Evolutionary conservation across 352 stramenopile species (phyloP).

Genomic region (Pythium dissimile): DNA sequence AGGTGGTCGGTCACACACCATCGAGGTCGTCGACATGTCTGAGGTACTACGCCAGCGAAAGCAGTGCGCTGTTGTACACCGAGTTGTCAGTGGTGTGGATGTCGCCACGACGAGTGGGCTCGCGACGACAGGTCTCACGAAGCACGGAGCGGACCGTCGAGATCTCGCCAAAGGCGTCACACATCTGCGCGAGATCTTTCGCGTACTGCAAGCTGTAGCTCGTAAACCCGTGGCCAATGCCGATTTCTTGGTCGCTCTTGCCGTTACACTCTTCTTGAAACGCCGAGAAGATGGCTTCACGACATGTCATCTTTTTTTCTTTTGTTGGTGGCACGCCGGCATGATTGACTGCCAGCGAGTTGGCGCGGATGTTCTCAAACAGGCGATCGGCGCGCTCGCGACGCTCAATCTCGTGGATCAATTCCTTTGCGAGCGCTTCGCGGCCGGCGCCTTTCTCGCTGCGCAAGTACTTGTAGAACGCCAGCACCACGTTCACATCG

Average conservation of each 20-base stretch:
- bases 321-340: not conserved
- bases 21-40: not conserved
- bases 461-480: conserved; percentile 78
- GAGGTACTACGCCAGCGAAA: not conserved
- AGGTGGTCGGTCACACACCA: too few relatives aligned
- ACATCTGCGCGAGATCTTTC: conserved; percentile 10
- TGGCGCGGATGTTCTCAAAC: conserved; percentile 41
- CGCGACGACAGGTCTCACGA: conserved; percentile 1
- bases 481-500: conserved; percentile 70
- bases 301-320: conserved; percentile 4
- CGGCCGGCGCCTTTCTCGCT: conserved; percentile 34
- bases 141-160: conserved; percentile 3
- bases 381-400: conserved; percentile 54
- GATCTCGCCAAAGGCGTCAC: conserved; percentile 14
- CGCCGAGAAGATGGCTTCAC: conserved; percentile 14
- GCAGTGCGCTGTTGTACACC: conserved; percentile 2
- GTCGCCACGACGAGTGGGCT: too few relatives aligned
- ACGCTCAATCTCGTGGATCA: conserved; percentile 37
- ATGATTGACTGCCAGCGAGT: not conserved
- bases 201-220: conserved; percentile 73
- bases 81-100: too few relatives aligned
- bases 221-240: conserved; percentile 40
- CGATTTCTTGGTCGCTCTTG: conserved; percentile 6
- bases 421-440: conserved; percentile 30
- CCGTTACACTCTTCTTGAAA: conserved; percentile 17